Percentiles rank a stretch among this genome's conserved stretches.
phyloP scores from a whole-genome alignment of 2,329 filamentous ascomycete genomes.

The Ascochyta pisi region DNA sequence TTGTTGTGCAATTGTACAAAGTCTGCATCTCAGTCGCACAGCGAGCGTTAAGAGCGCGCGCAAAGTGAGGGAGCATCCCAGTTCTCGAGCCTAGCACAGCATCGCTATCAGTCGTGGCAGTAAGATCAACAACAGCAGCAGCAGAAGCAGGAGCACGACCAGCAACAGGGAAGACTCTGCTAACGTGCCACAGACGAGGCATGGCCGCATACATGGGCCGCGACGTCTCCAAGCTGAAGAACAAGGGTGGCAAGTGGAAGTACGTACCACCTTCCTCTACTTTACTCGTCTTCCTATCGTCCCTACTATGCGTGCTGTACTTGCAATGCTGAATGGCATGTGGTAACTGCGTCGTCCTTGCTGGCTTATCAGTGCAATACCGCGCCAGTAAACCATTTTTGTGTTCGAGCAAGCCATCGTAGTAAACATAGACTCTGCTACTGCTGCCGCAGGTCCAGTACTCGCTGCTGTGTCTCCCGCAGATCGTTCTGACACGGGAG shows the following conservation, averaged over 20 bases:
- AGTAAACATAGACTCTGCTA: not conserved
- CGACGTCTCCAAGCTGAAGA: conserved; percentile 84
- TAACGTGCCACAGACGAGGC: conserved; percentile 63
- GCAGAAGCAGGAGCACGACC: not conserved
- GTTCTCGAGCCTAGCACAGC: not conserved
- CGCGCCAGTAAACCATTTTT: no score
- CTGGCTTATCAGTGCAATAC: not conserved
- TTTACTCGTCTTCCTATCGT: not conserved
- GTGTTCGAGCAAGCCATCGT: no score
- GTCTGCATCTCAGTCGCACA: conserved; percentile 5
- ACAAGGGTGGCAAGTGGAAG: conserved; percentile 87
- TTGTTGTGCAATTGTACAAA: not conserved
- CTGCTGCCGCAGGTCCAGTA: not conserved
- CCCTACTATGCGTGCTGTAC: no score
- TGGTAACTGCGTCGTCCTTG: not conserved
- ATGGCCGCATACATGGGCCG: conserved; percentile 87
- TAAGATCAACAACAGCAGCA: not conserved
- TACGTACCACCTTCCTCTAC: conserved; percentile 19
- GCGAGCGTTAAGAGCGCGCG: conserved; percentile 10
- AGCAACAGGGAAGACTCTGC: conserved; percentile 12
- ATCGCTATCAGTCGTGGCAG: not conserved
- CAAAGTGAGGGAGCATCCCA: conserved; percentile 9
- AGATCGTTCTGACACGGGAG: not conserved
- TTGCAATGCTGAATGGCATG: not conserved
- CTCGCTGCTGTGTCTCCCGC: not conserved